Evolutionary conservation across 2,329 filamentous ascomycete genomes (phyloP), one percentile per base, ranked within the genome.

Genomic region (Diaporthe ampelina): DNA sequence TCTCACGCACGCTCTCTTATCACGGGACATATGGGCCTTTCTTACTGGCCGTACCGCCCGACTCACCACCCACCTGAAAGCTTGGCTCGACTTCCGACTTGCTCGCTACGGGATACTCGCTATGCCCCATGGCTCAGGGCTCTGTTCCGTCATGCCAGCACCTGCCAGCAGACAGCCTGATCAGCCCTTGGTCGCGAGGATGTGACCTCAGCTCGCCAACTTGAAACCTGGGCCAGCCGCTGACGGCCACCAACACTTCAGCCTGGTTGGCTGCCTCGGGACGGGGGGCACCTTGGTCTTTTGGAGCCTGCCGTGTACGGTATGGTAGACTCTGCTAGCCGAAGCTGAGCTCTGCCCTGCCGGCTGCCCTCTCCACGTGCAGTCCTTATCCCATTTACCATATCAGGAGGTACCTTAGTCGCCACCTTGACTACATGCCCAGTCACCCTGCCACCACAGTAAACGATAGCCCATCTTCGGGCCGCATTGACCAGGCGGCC

Each of bases 161-260:
- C 58, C 58, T 63, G 37, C n/a, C 59, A 65, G 59, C 19, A 15
- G 43, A n/a, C 61, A 35, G 43, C 43, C 59, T 54, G 67, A 70
- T 58, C 54, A 32, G 26, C 69, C 21, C 29, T 19, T 72, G 57
- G 69, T 63, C 69, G 57, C 69, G 37, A 43, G 57, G 4, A 50
- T 61, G 29, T 21, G 69, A 61, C 69, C 69, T 63, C 70, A 63
- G 63, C 70, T 72, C 57, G 56, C 70, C 48, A 72, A 61, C 70
- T 54, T 72, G 70, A 72, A 72, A 72, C 70, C 50, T 56, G 45
- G 48, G 45, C 70, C 70, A 50, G 45, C 57, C 43, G 35, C 70
- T 63, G 70, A 63, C 58, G 69, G 52, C 67, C 40, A 35, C 52
- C 29, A 45, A 40, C 45, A 17, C 45, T 72, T 24, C 32, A 43